Evolutionary conservation across 345 rosid genomes (phyloP), one percentile per base, ranked within the genome.

Genomic region (Camelina hispida): DNA sequence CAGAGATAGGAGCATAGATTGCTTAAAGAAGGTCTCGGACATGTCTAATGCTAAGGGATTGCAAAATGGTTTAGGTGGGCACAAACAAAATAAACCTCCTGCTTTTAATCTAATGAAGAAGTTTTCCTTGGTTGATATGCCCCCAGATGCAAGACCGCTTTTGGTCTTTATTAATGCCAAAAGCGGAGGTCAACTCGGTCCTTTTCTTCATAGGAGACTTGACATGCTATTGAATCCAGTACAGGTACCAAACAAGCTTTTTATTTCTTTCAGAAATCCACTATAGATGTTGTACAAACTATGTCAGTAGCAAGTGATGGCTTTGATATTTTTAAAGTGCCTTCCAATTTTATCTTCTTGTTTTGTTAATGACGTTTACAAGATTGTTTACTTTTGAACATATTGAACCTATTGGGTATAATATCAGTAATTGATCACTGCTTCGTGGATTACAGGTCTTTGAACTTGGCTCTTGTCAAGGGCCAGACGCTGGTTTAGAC

Each of bases 111-210:
- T 68, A 60, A 77, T 53, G 56, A 87, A 80, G 73, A 87, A 72
- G 66, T 81, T 73, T 69, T 30, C 42, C 37, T 73, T 87, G 72
- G 83, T 81, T 60, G 89, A 91, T 74, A 77, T 86, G 66, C 87
- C 90, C 48, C 75, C 82, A 12, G 89, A 85, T 75, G 87, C 86
- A 34, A 85, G 92, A 74, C 97, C 97, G 14, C 84, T 91, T 58
- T 77, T 91, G 72, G 97, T 91, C 68, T 88, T 91, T 53, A 86
- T 91, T 56, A 91, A 91, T 81, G 85, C 88, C 73, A 91, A 87
- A 81, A 91, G 97, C 23, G 97, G 97, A 59, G 97, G 90, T 60
- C 93, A 85, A 77, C 88, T 77, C 48, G 97, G 97, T 67, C 87
- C 83, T 73, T 85, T 82, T 65, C 90, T 91, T 18, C 88, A 85